Conservation (phyloP, 305 asterid genomes). For the Lippia alba region DNA sequence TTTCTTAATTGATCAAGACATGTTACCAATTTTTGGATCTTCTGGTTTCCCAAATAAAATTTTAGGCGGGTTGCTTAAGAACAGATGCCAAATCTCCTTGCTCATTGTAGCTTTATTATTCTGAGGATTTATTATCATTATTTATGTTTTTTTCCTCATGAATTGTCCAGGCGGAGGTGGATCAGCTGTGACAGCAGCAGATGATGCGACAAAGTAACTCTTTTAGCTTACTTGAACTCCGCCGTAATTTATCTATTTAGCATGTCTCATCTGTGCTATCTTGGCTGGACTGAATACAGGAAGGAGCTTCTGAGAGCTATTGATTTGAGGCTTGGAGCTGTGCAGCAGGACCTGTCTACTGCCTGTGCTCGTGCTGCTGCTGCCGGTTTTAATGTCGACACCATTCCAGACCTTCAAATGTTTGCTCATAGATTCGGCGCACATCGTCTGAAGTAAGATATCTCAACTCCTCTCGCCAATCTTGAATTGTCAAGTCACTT, state of each 20-base stretch:
- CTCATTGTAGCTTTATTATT: constrained; percentile 4
- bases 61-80: constrained; percentile 19
- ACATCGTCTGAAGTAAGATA: constrained; percentile 63
- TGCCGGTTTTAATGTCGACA: constrained; percentile 67
- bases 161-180: constrained; percentile 69
- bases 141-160: constrained; percentile 13
- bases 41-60: neutral
- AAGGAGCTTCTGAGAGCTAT: constrained; percentile 81
- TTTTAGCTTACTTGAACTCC: neutral
- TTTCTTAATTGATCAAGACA: neutral
- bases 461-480: neutral
- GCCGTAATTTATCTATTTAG: constrained; percentile 24
- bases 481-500: no score
- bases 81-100: neutral
- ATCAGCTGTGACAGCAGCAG: constrained; percentile 60
- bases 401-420: constrained; percentile 67
- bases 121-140: neutral
- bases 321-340: constrained; percentile 79
- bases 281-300: constrained; percentile 44
- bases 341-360: constrained; percentile 64
- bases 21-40: neutral
- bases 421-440: constrained; percentile 75
- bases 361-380: constrained; percentile 72
- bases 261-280: neutral
- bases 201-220: constrained; percentile 86